These are phyloP conservation scores for Inonotus obliquus DNA, from an alignment of 1,284 basidiomycete genomes.

Conservation along the genomic window DNA sequence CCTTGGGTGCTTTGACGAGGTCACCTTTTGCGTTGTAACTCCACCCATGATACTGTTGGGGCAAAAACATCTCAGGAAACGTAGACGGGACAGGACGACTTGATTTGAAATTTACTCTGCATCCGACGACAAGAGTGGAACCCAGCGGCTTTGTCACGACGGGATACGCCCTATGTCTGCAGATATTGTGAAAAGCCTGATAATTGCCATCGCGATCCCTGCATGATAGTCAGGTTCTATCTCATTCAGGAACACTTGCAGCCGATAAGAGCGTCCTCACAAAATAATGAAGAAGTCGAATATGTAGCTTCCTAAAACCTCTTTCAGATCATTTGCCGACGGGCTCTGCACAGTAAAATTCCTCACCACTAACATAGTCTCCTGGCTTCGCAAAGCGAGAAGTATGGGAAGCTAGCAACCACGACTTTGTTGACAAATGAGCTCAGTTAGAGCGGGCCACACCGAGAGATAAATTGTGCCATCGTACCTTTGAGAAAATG, in stretches of 20 bases:
- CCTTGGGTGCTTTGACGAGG: conserved; percentile 25
- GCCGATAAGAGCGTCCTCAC: neutral
- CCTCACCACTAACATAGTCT: conserved; percentile 22
- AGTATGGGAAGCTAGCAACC: conserved; percentile 22
- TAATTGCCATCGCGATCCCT: conserved; percentile 21
- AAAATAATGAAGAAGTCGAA: conserved; percentile 18
- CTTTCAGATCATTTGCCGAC: neutral
- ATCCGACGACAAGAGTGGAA: conserved; percentile 22
- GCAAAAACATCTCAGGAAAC: neutral
- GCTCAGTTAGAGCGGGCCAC: neutral
- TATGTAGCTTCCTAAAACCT: conserved; percentile 11
- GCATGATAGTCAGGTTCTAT: neutral
- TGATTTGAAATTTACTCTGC: conserved; percentile 14
- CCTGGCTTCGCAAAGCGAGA: conserved; percentile 24
- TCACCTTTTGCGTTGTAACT: conserved; percentile 24
- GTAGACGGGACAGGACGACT: neutral
- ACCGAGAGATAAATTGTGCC: neutral
- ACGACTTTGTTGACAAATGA: conserved; percentile 10
- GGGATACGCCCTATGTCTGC: conserved; percentile 26
- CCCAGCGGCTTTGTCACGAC: conserved; percentile 23
- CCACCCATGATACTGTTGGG: conserved; percentile 24
- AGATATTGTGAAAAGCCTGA: conserved; percentile 23
- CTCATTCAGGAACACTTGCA: neutral
- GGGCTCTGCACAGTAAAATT: neutral
- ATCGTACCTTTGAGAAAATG: conserved; percentile 24